Evolutionary conservation across 768 basidiomycete genomes (phyloP).

Genomic region (Suillus luteus): DNA sequence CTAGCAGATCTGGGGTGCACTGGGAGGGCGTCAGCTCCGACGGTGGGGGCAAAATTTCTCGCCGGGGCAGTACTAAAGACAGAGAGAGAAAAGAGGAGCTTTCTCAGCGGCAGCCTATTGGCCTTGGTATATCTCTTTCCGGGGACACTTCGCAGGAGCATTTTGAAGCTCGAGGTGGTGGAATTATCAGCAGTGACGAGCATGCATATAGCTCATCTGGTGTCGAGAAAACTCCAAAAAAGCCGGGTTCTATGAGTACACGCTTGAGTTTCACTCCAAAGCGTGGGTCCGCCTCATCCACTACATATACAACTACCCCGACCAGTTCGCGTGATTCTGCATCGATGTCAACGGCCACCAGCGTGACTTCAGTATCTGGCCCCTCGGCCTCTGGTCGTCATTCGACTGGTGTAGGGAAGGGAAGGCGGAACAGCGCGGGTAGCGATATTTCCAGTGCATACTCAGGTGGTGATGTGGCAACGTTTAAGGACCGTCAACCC

Average conservation of each 20-base stretch:
- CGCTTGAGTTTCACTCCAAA: slow-evolving; percentile 83
- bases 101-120: slow-evolving; percentile 22
- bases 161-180: slow-evolving; percentile 43
- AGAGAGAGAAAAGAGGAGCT: slow-evolving; percentile 47
- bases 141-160: slow-evolving; percentile 39
- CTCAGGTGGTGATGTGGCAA: slow-evolving; percentile 59
- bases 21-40: slow-evolving; percentile 70
- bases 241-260: slow-evolving; percentile 52
- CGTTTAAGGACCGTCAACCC: slow-evolving; percentile 68
- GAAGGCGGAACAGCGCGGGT: slow-evolving; percentile 79
- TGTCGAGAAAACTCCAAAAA: slow-evolving; percentile 70
- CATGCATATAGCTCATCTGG: slow-evolving; percentile 44
- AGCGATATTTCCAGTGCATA: slow-evolving; percentile 82
- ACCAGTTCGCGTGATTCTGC: slow-evolving; percentile 88
- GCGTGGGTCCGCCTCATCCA: slow-evolving; percentile 87
- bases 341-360: slow-evolving; percentile 76
- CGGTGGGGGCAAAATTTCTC: slow-evolving; percentile 35
- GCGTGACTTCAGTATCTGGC: slow-evolving; percentile 69
- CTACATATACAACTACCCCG: slow-evolving; percentile 79
- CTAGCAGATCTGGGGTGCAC: slow-evolving; percentile 48
- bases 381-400: slow-evolving; percentile 68
- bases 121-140: slow-evolving; percentile 39
- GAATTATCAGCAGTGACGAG: slow-evolving; percentile 60
- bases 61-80: slow-evolving; percentile 40
- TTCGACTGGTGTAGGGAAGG: slow-evolving; percentile 58